Evolutionary conservation across 768 basidiomycete genomes (phyloP).

Genomic region (Clitopilus passeckerianus): DNA sequence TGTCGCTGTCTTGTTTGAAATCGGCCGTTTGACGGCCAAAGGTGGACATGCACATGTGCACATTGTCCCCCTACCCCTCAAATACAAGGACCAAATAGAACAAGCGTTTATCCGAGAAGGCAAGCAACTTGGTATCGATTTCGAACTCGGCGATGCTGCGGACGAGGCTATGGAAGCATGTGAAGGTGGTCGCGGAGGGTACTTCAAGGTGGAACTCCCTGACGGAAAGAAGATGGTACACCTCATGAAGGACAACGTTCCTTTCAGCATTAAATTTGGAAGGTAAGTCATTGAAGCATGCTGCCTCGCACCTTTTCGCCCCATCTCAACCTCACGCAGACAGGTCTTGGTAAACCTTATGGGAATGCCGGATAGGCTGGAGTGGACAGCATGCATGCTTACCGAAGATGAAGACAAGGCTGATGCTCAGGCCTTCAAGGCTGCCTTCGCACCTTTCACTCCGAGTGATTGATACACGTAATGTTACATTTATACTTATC

Average conservation of each 20-base stretch:
- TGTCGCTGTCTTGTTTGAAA: constrained; percentile 79
- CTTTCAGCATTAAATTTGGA: constrained; percentile 91
- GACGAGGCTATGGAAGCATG: constrained; percentile 44
- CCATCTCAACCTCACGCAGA: constrained; percentile 32
- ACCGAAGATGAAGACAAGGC: constrained; percentile 81
- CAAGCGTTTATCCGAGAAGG: constrained; percentile 72
- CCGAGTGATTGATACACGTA: constrained; percentile 25
- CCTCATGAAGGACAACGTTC: constrained; percentile 68
- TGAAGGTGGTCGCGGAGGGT: constrained; percentile 58
- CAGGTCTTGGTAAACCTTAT: constrained; percentile 78
- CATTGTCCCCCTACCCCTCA: constrained; percentile 70
- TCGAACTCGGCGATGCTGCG: constrained; percentile 65
- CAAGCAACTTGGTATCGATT: constrained; percentile 58
- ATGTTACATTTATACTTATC: not conserved
- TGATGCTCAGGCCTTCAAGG: constrained; percentile 82
- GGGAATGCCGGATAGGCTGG: constrained; percentile 69
- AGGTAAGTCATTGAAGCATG: constrained; percentile 47
- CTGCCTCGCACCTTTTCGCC: constrained; percentile 5
- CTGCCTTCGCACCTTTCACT: constrained; percentile 74
- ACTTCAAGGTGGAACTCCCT: constrained; percentile 90
- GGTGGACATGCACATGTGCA: constrained; percentile 97
- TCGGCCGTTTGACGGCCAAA: constrained; percentile 75
- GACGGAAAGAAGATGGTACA: constrained; percentile 84
- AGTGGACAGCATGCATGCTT: constrained; percentile 89
- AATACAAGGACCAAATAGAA: constrained; percentile 59